These are phyloP conservation scores for Aspergillus ruber DNA, from an alignment of 2,329 filamentous ascomycete genomes.

Conservation along the genomic window DNA sequence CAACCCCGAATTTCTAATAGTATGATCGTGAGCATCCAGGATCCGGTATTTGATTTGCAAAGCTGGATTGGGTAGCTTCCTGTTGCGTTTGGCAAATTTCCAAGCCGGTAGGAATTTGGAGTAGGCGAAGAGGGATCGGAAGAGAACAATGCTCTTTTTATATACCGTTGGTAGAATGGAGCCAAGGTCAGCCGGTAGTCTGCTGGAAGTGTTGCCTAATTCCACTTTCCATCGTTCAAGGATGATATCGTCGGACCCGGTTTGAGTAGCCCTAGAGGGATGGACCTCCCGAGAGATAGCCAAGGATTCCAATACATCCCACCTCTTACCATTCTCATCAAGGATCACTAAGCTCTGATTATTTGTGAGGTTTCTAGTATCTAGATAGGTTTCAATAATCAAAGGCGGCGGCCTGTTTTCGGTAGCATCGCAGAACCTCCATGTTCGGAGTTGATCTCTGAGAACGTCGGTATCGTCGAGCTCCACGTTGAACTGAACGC, in stretches of 20 bases:
- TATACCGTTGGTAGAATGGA: slow-evolving; percentile 77
- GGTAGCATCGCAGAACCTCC: slow-evolving; percentile 72
- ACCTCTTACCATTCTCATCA: slow-evolving; percentile 84
- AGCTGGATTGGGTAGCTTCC: slow-evolving; percentile 59
- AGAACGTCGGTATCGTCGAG: slow-evolving; percentile 89
- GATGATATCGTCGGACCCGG: slow-evolving; percentile 62
- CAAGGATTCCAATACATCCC: slow-evolving; percentile 83
- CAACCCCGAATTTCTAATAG: slow-evolving; percentile 44
- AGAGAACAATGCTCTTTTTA: slow-evolving; percentile 94
- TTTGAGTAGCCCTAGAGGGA: slow-evolving; percentile 39
- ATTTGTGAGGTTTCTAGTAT: slow-evolving; percentile 68
- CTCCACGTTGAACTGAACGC: slow-evolving; percentile 81
- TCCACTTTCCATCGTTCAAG: slow-evolving; percentile 89
- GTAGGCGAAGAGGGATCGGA: slow-evolving; percentile 78
- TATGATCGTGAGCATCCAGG: slow-evolving; percentile 48
- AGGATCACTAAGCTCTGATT: slow-evolving; percentile 82
- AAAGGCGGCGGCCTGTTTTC: slow-evolving; percentile 74
- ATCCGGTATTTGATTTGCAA: slow-evolving; percentile 78
- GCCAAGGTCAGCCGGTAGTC: slow-evolving; percentile 51
- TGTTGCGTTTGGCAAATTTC: slow-evolving; percentile 71
- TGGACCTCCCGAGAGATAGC: slow-evolving; percentile 51
- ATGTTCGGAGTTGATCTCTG: slow-evolving; percentile 69
- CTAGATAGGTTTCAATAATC: slow-evolving; percentile 84
- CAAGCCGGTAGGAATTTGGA: slow-evolving; percentile 77
- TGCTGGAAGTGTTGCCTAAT: slow-evolving; percentile 56